Evolutionary conservation across 371 early-diverging fungal genomes (phyloP), one percentile per base, ranked within the genome.

Genomic region (Dichotomocladium elegans): DNA sequence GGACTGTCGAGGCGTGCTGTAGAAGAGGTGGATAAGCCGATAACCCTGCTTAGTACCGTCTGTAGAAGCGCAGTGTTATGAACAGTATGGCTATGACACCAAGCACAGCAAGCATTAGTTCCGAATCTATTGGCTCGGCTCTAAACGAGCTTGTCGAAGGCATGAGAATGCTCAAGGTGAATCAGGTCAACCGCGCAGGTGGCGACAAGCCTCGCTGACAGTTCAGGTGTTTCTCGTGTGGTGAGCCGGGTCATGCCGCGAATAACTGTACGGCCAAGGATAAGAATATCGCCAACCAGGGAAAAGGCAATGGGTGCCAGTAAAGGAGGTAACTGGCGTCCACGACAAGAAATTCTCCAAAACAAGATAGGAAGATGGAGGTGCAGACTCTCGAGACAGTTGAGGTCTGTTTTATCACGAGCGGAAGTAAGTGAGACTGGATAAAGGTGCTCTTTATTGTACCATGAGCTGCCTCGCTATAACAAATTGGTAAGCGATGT

Each of bases 261-360:
- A 8, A 19, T 31, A 9, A 47, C 5, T 30, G 33, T 15, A 21
- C 19, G 11, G 10, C 17, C 46, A 7, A 10, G n/a, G n/a, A 7
- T 28, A 17, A 17, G 11, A 27, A 26, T n/a, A n/a, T n/a, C n/a
- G 9, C 33, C 33, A 5, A 24, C 7, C 30, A 5, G 48, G 48
- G 48, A 47, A 47, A 47, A 10, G 48, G 24, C 8, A 21, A 6
- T 30, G 48, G 48, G 31, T 33, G 30, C 12, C 48, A 47, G 48
- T 47, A 30, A 24, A 31, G 4, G 33, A 33, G 33, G 29, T 8
- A 8, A 30, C 48, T 47, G 30, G 5, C 19, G 48, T 11, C 48
- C 48, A 27, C 7, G 11, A 28, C 8, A 6, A 5, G n/a, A 47
- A 28, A 47, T 19, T 22, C 48, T 9, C 7, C 33, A 7, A 31